Evolutionary conservation across 495 filamentous ascomycete genomes (phyloP).

Genomic region (Penicillium robsamsonii): DNA sequence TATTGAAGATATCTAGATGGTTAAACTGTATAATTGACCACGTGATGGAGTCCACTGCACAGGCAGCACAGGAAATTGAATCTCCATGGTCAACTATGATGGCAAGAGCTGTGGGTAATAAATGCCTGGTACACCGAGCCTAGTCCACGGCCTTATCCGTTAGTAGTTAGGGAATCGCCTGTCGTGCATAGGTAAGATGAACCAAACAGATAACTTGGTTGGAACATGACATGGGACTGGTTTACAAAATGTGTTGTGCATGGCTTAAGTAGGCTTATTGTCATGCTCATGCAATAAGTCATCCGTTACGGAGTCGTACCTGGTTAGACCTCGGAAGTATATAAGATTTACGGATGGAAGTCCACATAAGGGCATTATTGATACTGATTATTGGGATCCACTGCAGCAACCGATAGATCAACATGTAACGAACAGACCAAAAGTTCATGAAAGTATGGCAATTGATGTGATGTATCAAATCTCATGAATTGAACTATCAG

Average conservation of each 20-base stretch:
- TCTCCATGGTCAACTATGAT: neutral
- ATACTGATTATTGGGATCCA: neutral
- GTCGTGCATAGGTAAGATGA: neutral
- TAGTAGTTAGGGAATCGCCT: neutral
- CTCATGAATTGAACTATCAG: neutral
- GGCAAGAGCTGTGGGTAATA: neutral
- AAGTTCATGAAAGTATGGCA: neutral
- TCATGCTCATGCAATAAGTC: neutral
- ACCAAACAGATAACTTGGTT: neutral
- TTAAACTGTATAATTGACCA: neutral
- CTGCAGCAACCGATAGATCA: constrained; percentile 3
- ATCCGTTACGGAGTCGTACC: neutral
- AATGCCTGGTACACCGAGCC: neutral
- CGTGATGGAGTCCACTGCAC: neutral
- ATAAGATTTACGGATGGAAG: neutral
- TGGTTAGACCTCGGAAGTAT: neutral
- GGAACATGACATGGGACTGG: constrained; percentile 1
- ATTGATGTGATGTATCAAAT: constrained; percentile 1
- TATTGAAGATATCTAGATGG: neutral
- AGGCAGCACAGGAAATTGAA: neutral
- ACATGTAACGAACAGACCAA: neutral
- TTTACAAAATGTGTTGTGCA: too few relatives aligned
- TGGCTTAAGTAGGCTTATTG: neutral
- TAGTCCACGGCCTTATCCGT: neutral
- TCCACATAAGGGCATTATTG: constrained; percentile 4